Evolutionary conservation across 306 rosid genomes (phyloP).

Genomic region (Dryas drummondii): DNA sequence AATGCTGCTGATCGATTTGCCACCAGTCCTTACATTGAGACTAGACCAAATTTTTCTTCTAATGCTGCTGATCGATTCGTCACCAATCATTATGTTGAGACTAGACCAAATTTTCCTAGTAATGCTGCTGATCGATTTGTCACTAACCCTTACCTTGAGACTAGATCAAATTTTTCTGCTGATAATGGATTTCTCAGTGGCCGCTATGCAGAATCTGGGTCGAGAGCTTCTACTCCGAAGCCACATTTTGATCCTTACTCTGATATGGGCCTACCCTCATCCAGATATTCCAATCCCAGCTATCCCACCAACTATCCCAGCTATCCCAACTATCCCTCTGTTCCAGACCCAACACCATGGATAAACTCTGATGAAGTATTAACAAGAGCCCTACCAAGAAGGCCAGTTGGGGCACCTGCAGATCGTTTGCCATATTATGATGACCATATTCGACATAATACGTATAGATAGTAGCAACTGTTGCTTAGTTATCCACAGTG

Average conservation of each 20-base stretch:
- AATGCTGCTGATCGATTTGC: constrained; percentile 33
- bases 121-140: constrained; percentile 33
- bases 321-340: constrained; percentile 28
- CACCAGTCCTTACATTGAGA: neutral
- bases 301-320: constrained; percentile 17
- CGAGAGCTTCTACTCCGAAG: constrained; percentile 35
- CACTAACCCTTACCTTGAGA: neutral
- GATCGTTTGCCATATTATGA: constrained; percentile 41
- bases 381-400: constrained; percentile 42
- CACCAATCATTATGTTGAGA: constrained; percentile 28
- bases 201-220: constrained; percentile 36
- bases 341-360: constrained; percentile 36
- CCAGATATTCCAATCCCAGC: constrained; percentile 43
- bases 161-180: constrained; percentile 24
- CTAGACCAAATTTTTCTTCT: constrained; percentile 14
- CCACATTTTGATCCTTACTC: constrained; percentile 40
- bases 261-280: constrained; percentile 37
- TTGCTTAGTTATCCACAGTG: neutral
- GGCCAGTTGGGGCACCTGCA: constrained; percentile 36
- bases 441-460: constrained; percentile 49
- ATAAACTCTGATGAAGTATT: constrained; percentile 39
- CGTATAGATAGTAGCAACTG: constrained; percentile 42
- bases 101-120: constrained; percentile 22
- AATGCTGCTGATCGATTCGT: constrained; percentile 31
- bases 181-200: constrained; percentile 37